Conservation (phyloP, 192 early-diverging fungal species). For the Coemansia sp. region DNA sequence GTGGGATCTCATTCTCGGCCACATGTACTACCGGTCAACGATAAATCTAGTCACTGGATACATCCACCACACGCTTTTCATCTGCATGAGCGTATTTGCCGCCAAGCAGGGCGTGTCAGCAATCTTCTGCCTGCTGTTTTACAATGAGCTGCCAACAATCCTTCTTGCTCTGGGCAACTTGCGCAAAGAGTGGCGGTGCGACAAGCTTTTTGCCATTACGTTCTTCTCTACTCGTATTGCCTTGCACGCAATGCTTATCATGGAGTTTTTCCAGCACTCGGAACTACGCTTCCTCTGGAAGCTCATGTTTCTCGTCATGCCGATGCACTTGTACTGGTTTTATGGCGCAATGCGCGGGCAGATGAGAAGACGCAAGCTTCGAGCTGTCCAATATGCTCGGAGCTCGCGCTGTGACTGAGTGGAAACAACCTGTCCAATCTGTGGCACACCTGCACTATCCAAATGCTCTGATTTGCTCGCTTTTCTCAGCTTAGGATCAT, state of each 20-base stretch:
- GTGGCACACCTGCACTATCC: no score
- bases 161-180: constrained; percentile 59
- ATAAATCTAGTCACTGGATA: constrained; percentile 61
- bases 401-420: neutral
- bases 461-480: no score
- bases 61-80: constrained; percentile 64
- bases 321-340: constrained; percentile 61
- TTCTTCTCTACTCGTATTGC: constrained; percentile 61
- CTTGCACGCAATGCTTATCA: constrained; percentile 52
- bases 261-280: constrained; percentile 34
- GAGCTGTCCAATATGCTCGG: neutral
- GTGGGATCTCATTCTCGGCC: constrained; percentile 60
- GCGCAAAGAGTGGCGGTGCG: constrained; percentile 49
- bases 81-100: constrained; percentile 30
- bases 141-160: constrained; percentile 62
- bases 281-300: constrained; percentile 28
- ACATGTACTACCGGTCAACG: constrained; percentile 55
- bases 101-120: constrained; percentile 25
- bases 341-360: constrained; percentile 26
- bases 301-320: constrained; percentile 44
- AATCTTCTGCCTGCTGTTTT: constrained; percentile 54
- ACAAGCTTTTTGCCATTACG: constrained; percentile 55
- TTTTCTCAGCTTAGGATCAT: no score
- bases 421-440: no score
- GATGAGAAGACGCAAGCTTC: neutral